Evolutionary conservation across 345 rosid species (phyloP).

Genomic region (Ceriops tagal): DNA sequence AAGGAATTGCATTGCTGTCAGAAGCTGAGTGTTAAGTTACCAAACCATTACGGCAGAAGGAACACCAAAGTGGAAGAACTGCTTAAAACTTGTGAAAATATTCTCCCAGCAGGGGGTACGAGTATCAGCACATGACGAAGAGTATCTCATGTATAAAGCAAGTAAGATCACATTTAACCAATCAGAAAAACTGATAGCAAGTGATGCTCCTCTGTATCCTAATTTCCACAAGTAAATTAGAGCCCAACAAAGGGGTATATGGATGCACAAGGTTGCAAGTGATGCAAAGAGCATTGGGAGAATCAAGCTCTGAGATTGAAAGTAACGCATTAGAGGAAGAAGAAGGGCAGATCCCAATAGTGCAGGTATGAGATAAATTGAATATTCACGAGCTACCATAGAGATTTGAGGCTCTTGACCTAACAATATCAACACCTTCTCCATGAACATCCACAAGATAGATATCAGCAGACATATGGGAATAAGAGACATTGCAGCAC

Average conservation of each 20-base stretch:
- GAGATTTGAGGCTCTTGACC: conserved; percentile 47
- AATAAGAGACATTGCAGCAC: conserved; percentile 32
- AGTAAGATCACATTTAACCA: conserved; percentile 42
- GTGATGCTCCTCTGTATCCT: conserved; percentile 38
- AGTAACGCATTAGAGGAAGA: conserved; percentile 25
- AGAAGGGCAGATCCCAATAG: conserved; percentile 27
- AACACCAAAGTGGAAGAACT: conserved; percentile 37
- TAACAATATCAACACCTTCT: conserved; percentile 28
- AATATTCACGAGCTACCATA: conserved; percentile 33
- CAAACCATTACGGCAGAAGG: conserved; percentile 50
- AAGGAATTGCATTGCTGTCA: too few species aligned
- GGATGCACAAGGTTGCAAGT: conserved; percentile 20
- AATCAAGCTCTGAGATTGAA: conserved; percentile 34
- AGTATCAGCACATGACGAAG: conserved; percentile 38
- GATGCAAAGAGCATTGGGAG: conserved; percentile 35
- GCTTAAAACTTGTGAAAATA: conserved; percentile 21
- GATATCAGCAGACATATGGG: conserved; percentile 36
- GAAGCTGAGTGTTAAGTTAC: background rate
- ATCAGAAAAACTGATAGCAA: conserved; percentile 41
- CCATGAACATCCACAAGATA: conserved; percentile 44
- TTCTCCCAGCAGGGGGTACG: conserved; percentile 20
- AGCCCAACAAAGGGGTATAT: conserved; percentile 36
- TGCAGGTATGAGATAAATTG: conserved; percentile 29
- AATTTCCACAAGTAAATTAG: conserved; percentile 30
- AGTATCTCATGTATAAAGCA: conserved; percentile 26